Evolutionary conservation across 2,329 filamentous ascomycete species (phyloP).

Genomic region (Penicillium capsulatum): DNA sequence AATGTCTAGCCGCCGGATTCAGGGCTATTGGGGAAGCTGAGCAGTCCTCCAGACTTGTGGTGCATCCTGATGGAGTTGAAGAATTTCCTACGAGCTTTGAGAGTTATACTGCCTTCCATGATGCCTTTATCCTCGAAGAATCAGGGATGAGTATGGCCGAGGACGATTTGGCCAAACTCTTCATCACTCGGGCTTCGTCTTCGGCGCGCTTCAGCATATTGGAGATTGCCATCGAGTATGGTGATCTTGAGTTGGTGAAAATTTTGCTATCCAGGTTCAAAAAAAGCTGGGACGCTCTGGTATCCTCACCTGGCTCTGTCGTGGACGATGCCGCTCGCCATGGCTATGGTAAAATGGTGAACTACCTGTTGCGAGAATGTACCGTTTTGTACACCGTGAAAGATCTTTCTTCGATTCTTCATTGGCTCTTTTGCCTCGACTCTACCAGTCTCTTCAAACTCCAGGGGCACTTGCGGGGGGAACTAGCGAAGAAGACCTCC

Average conservation of each 20-base stretch:
- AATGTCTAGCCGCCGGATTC: conserved; percentile 7
- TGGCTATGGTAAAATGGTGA: conserved; percentile 4
- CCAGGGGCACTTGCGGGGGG: neutral
- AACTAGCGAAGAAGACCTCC: neutral
- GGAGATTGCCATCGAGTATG: conserved; percentile 7
- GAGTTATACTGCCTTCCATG: conserved; percentile 2
- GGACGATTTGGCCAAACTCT: neutral
- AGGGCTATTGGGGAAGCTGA: neutral
- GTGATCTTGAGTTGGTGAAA: conserved; percentile 4
- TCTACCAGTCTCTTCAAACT: conserved; percentile 1
- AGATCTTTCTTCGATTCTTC: conserved; percentile 2
- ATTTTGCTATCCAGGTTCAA: neutral
- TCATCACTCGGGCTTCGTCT: neutral
- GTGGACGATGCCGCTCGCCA: conserved; percentile 4
- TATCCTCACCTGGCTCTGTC: too few relatives aligned
- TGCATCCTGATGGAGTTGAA: neutral
- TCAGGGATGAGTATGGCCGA: neutral
- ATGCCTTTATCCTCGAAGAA: neutral
- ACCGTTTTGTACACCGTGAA: neutral
- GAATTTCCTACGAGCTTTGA: neutral
- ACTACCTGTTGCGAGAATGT: conserved; percentile 1
- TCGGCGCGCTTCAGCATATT: neutral
- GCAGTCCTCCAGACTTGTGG: neutral
- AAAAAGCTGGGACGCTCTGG: neutral
- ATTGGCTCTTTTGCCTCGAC: conserved; percentile 12